These are phyloP conservation scores for Hanseniaspora taiwanica DNA, from an alignment of 805 yeast species.

Conservation along the genomic window DNA sequence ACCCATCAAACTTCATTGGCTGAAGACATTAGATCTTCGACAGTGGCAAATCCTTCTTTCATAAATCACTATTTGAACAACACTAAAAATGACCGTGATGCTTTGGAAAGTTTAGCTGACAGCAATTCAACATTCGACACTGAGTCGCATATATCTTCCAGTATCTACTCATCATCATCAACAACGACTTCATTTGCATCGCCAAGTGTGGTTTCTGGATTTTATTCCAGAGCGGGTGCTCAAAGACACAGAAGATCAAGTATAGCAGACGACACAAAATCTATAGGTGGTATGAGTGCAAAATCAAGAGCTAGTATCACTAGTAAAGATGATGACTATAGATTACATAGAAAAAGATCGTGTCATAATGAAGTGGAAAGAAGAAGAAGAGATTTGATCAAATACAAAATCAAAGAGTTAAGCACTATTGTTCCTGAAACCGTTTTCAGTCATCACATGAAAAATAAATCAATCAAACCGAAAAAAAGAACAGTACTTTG, in stretches of 20 bases:
- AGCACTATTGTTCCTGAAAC: constrained; percentile 74
- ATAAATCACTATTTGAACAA: no score
- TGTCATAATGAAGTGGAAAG: constrained; percentile 92
- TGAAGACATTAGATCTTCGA: no score
- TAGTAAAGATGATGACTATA: constrained; percentile 51
- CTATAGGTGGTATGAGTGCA: constrained; percentile 13
- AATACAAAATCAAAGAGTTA: constrained; percentile 75
- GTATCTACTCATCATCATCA: background rate
- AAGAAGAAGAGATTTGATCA: constrained; percentile 79
- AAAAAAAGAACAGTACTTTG: constrained; percentile 69
- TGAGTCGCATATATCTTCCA: background rate
- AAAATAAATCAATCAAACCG: constrained; percentile 55
- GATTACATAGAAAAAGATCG: constrained; percentile 65
- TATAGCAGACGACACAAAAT: constrained; percentile 11
- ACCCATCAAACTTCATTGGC: no score
- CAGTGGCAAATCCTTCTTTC: no score
- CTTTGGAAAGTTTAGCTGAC: background rate
- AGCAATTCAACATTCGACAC: background rate
- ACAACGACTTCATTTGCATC: background rate
- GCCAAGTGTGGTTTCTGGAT: background rate
- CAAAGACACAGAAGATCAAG: background rate
- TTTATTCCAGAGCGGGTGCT: background rate
- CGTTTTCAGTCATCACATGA: constrained; percentile 33
- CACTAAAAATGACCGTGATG: no score
- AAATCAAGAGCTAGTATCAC: background rate